These are phyloP conservation scores for Glomus cerebriforme DNA, from an alignment of 192 early-diverging fungal species.

Conservation along the genomic window DNA sequence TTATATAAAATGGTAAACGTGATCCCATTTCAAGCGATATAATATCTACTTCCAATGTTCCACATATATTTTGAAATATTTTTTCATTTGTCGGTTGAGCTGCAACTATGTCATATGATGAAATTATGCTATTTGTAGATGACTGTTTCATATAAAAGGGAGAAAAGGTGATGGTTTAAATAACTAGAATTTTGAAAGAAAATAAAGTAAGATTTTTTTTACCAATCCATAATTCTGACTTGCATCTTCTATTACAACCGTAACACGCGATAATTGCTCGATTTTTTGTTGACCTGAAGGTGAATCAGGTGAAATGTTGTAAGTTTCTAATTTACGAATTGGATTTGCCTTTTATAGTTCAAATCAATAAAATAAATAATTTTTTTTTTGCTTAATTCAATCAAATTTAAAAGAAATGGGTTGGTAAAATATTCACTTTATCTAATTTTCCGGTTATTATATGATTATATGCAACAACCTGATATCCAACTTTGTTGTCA, in stretches of 20 bases:
- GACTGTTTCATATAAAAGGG: conserved; percentile 35
- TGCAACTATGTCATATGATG: conserved; percentile 69
- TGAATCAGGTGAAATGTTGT: conserved; percentile 6
- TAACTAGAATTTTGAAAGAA: neutral
- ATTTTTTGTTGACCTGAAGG: conserved; percentile 36
- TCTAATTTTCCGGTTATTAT: conserved; percentile 49
- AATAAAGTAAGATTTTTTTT: conserved; percentile 25
- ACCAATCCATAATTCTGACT: conserved; percentile 59
- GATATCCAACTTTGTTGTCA: conserved; percentile 54
- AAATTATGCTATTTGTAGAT: conserved; percentile 35
- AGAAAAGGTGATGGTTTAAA: neutral
- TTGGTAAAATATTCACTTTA: conserved; percentile 36
- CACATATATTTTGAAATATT: conserved; percentile 68
- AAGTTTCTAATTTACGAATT: conserved; percentile 38
- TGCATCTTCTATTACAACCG: conserved; percentile 59
- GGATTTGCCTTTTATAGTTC: conserved; percentile 41
- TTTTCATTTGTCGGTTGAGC: conserved; percentile 74
- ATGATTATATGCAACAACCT: conserved; percentile 57
- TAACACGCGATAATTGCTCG: conserved; percentile 59
- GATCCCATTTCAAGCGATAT: conserved; percentile 73
- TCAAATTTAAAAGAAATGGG: neutral
- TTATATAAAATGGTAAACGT: conserved; percentile 70
- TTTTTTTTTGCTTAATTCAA: conserved; percentile 18
- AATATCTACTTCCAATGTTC: conserved; percentile 74
- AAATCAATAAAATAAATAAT: neutral